phyloP scores from a whole-genome alignment of 441 rosid genomes.

The Geranium incanum region DNA sequence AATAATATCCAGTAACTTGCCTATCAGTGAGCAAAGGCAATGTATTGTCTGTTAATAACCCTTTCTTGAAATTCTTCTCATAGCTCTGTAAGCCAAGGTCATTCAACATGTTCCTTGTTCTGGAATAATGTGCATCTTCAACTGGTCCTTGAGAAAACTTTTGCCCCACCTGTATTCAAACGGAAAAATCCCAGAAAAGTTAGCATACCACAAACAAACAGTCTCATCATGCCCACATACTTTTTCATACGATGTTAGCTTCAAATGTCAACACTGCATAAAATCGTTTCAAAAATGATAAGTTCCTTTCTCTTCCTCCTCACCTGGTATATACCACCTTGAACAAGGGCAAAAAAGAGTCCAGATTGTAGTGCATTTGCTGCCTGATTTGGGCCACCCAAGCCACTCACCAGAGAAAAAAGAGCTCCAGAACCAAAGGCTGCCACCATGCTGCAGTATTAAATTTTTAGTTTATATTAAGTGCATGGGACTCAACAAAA shows the following conservation, averaged over 20 bases:
- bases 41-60: constrained; percentile 70
- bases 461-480: constrained; percentile 7
- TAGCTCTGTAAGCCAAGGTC: constrained; percentile 74
- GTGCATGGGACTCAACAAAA: background rate
- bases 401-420: constrained; percentile 72
- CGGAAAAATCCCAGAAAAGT: background rate
- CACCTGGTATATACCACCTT: constrained; percentile 82
- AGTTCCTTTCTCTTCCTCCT: constrained; percentile 14
- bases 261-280: background rate
- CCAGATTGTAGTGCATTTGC: constrained; percentile 71
- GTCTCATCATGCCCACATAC: background rate
- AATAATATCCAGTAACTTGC: constrained; percentile 30
- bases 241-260: background rate
- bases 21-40: constrained; percentile 92
- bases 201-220: background rate
- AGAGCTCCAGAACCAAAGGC: constrained; percentile 91
- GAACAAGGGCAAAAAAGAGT: constrained; percentile 68
- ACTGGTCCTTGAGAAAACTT: constrained; percentile 57
- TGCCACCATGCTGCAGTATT: constrained; percentile 69
- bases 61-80: constrained; percentile 84
- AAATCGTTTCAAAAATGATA: background rate
- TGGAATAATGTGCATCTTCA: constrained; percentile 52
- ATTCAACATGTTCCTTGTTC: constrained; percentile 52
- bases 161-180: constrained; percentile 50
- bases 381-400: constrained; percentile 68